Evolutionary conservation across 306 rosid genomes (phyloP), one percentile per base, ranked within the genome.

Genomic region (Abrus pulchellus): DNA sequence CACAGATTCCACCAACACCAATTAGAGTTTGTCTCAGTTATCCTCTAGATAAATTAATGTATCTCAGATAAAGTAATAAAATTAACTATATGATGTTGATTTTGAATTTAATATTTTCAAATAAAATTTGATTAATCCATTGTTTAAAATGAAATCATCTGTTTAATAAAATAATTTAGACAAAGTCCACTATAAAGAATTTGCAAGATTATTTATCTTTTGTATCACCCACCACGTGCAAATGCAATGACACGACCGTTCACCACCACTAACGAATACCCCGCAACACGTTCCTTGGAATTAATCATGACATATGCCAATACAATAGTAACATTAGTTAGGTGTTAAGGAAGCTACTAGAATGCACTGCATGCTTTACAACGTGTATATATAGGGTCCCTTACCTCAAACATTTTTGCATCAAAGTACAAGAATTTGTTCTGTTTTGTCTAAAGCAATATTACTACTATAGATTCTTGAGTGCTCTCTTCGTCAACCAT

Each of bases 381-480:
- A 55, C 68, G 76, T 69, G 87, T 93, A 91, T 93, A 87, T 68
- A 90, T 85, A 90, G 76, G 68, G 76, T n/a, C 87, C 63, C 54
- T 54, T 56, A 0, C 72, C 80, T 75, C 69, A 27, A 44, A 65
- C 65, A 38, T 80, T 50, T 43, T 28, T 72, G 78, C 88, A 79
- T 54, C 77, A 10, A 49, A 83, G 59, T 41, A 56, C 45, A 68
- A 14, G 10, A 36, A 36, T 4, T 36, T 36, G 3, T 36, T 36
- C 3, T 36, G 50, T 45, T 11, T 11, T 8, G 11, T 12, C 9
- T 9, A 27, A 32, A 71, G 10, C 55, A 40, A 28, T 68, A 66
- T 0, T 36, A 49, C 10, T 55, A 9, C 50, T 48, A 1, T 27
- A 20, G 4, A 67, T 68, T 67, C 5, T 67, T 5, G 4, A 2